Evolutionary conservation across 768 basidiomycete species (phyloP), one percentile per base, ranked within the genome.

Genomic region (Phlebiopsis flavidoalba): DNA sequence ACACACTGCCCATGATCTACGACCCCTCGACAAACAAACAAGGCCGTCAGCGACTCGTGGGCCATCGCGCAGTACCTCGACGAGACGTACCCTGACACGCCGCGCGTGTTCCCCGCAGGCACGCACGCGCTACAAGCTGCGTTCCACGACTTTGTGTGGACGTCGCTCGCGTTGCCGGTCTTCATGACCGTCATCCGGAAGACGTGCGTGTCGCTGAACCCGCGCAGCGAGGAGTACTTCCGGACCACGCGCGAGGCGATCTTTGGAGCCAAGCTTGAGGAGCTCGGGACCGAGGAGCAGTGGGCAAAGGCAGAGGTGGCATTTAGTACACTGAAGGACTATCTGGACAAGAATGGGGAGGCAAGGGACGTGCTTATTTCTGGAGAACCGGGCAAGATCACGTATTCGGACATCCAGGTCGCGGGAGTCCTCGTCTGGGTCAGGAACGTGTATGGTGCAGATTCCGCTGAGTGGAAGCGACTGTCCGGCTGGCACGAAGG

Each of bases 51-150:
- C 10, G 79, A 84, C 35, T 83, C 83, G 0, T 63, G 70, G 43
- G 65, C 62, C 35, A 84, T 86, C 59, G 82, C 79, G 0, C 63
- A 72, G 15, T 83, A 85, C 67, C 73, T 85, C 58, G 83, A 85
- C 58, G 69, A 71, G 1, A 72, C 74, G 0, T 85, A 83, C 63
- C 80, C 83, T 0, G 68, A 73, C 52, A 73, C 77, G 0, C 77
- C 77, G 1, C 63, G 52, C 8, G 64, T 83, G 19, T 67, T 82
- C 62, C 78, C 76, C 0, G 21, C 56, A 3, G 77, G 76, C 17
- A 74, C 73, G 0, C 66, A 69, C 26, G 76, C 75, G 1, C 67
- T 83, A 10, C 72, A 81, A 53, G 69, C 69, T 0, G 77, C 77
- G 0, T 80, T 80, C 64, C 26, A n/a, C 53, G 37, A 56, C 24